These are phyloP conservation scores for Lactarius quietus DNA, from an alignment of 768 basidiomycete species.

Conservation along the genomic window DNA sequence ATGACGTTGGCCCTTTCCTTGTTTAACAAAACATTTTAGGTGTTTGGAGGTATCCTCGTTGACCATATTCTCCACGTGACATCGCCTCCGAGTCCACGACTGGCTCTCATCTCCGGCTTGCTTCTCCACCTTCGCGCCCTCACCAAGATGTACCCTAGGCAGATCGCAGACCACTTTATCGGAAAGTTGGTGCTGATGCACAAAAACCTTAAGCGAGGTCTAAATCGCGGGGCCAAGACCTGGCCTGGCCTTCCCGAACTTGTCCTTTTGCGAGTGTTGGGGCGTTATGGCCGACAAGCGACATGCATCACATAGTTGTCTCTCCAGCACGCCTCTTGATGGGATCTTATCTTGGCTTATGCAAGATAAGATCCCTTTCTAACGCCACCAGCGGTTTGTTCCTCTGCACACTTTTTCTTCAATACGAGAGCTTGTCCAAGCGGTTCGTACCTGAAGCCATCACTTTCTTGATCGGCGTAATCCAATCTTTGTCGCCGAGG, in stretches of 20 bases:
- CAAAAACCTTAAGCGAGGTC: conserved; percentile 84
- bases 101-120: conserved; percentile 58
- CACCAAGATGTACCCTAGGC: conserved; percentile 75
- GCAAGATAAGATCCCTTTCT: conserved; percentile 65
- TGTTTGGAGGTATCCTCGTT: conserved; percentile 70
- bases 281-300: conserved; percentile 91
- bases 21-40: conserved; percentile 39
- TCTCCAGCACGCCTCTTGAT: conserved; percentile 85
- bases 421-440: conserved; percentile 84
- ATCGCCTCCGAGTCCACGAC: conserved; percentile 56
- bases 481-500: conserved; percentile 73
- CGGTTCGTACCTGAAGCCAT: conserved; percentile 86
- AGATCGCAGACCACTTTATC: conserved; percentile 74
- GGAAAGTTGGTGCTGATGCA: conserved; percentile 87
- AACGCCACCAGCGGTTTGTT: conserved; percentile 88
- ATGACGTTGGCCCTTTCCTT: background rate
- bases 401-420: conserved; percentile 76
- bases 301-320: conserved; percentile 86
- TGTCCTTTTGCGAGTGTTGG: conserved; percentile 72
- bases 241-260: conserved; percentile 89
- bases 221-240: conserved; percentile 76
- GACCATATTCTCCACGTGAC: conserved; percentile 84
- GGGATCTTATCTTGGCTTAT: conserved; percentile 85
- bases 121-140: conserved; percentile 78
- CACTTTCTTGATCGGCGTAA: conserved; percentile 70